Conservation (phyloP, 345 rosid species). For the Limnanthes douglasii region DNA sequence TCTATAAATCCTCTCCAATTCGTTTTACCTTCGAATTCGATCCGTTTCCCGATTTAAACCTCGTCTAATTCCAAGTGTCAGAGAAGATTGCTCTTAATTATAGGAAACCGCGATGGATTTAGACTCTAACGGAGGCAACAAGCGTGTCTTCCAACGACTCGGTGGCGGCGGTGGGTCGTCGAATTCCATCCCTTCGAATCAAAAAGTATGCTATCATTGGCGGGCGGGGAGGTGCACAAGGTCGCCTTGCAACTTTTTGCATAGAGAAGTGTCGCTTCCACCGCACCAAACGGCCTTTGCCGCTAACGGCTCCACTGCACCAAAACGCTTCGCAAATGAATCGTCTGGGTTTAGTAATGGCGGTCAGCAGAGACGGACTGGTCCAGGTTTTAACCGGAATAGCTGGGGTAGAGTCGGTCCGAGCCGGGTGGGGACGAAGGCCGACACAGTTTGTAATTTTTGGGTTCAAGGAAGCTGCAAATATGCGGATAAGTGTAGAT, state of each 20-base stretch:
- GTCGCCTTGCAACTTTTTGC: conserved; percentile 54
- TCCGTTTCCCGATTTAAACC: neutral
- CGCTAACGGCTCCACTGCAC: conserved; percentile 21
- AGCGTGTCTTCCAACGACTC: conserved; percentile 57
- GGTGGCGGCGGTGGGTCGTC: conserved; percentile 25
- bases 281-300: conserved; percentile 5
- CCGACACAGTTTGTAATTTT: conserved; percentile 61
- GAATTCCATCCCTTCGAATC: conserved; percentile 20
- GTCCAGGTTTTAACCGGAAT: conserved; percentile 20
- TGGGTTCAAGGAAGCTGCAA: conserved; percentile 84
- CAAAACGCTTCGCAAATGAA: conserved; percentile 56
- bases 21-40: no score
- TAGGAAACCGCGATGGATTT: conserved; percentile 38
- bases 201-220: conserved; percentile 78
- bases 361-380: conserved; percentile 37
- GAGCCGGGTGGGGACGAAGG: conserved; percentile 32
- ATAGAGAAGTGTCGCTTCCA: conserved; percentile 56
- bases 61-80: neutral
- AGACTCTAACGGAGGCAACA: conserved; percentile 49
- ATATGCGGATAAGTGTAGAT: conserved; percentile 70
- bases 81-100: neutral
- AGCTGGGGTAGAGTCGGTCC: conserved; percentile 52
- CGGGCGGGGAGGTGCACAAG: conserved; percentile 73
- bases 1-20: no score
- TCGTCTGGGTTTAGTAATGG: conserved; percentile 48